Conservation (phyloP, 2,329 filamentous ascomycete species). For the Paecilomyces sp. region DNA sequence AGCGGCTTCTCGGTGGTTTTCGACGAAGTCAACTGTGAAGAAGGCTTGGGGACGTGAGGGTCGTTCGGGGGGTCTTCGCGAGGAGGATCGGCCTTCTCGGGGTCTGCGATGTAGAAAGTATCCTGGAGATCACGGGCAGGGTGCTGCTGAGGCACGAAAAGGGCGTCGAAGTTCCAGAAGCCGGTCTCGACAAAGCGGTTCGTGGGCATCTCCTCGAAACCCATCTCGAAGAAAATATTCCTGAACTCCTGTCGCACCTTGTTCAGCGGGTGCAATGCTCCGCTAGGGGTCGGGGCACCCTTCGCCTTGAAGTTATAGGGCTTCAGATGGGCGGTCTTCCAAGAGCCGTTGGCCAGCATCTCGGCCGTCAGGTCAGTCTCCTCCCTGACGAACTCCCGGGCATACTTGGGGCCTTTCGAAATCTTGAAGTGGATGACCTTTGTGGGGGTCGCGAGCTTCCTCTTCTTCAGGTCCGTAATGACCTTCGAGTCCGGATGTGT, state of each 20-base stretch:
- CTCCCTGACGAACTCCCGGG: conserved; percentile 80
- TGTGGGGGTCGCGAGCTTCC: conserved; percentile 76
- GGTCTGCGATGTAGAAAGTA: conserved; percentile 96
- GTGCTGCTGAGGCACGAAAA: conserved; percentile 96
- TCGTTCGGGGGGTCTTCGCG: conserved; percentile 47
- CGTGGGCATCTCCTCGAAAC: conserved; percentile 97
- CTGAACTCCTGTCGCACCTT: conserved; percentile 95
- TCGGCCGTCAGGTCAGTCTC: conserved; percentile 93
- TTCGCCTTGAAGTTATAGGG: conserved; percentile 71
- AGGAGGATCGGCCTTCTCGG: conserved; percentile 62
- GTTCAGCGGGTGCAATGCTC: conserved; percentile 59
- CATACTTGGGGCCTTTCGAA: conserved; percentile 79
- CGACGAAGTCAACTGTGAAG: conserved; percentile 34
- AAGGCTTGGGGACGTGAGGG: conserved; percentile 32
- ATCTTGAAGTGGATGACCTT: conserved; percentile 84
- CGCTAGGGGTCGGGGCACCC: conserved; percentile 44
- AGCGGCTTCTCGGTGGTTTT: conserved; percentile 41
- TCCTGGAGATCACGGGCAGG: conserved; percentile 95
- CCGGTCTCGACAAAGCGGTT: conserved; percentile 90
- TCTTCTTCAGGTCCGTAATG: conserved; percentile 77
- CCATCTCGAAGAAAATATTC: conserved; percentile 98
- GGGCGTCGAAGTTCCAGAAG: conserved; percentile 98
- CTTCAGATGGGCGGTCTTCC: conserved; percentile 89
- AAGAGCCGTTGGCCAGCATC: conserved; percentile 78
- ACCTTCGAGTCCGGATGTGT: conserved; percentile 67